These are phyloP conservation scores for Populus ilicifolia DNA, from an alignment of 345 rosid species.

Conservation along the genomic window DNA sequence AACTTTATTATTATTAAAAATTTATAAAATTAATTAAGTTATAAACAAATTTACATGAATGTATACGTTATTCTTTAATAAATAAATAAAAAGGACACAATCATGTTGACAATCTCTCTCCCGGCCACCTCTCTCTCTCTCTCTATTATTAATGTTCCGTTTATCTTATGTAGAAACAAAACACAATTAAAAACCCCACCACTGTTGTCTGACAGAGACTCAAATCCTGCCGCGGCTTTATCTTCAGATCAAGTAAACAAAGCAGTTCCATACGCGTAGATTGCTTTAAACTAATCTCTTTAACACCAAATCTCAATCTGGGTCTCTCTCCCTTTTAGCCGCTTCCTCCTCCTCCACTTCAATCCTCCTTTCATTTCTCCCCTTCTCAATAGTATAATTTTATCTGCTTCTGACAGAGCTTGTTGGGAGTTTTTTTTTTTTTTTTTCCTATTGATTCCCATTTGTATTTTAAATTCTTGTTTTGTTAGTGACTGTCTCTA, in stretches of 20 bases:
- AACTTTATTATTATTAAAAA: too few relatives aligned
- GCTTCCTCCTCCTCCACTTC: neutral
- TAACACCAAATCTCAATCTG: slow-evolving; percentile 4
- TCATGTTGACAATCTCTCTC: neutral
- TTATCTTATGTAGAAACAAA: neutral
- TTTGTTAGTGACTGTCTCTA: neutral
- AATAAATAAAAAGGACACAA: neutral
- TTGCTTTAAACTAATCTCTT: neutral
- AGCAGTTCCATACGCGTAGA: slow-evolving; percentile 14
- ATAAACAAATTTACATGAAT: too few relatives aligned
- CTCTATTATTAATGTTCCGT: neutral
- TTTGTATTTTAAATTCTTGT: neutral
- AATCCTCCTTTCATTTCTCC: neutral
- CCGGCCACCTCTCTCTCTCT: neutral
- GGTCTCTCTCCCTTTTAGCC: neutral
- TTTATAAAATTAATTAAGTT: too few relatives aligned
- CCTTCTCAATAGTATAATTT: neutral
- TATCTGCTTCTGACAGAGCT: slow-evolving; percentile 7
- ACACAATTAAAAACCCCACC: neutral
- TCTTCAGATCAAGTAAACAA: slow-evolving; percentile 11
- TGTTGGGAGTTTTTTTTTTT: neutral
- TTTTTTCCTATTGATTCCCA: neutral
- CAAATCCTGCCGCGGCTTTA: slow-evolving; percentile 20
- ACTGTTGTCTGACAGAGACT: slow-evolving; percentile 19
- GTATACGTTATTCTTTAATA: too few relatives aligned